Base-by-base conservation (phyloP, 164 flowering plant genomes). In the Tetrastigma voinierianum region DNA sequence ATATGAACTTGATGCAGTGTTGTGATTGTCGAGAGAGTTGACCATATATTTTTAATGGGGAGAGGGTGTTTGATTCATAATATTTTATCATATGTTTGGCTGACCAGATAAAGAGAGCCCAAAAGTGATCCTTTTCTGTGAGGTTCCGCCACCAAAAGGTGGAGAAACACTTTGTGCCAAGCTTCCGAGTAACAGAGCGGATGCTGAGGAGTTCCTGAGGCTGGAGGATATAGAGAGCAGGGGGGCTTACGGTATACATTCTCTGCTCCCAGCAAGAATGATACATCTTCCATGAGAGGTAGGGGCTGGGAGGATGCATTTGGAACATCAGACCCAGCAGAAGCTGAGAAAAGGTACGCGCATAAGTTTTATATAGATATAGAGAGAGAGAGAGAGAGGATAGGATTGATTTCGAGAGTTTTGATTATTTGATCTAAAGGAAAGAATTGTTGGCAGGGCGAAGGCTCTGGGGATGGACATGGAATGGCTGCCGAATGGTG, bases 231-330 rank as follows among this genome's bases (percentile, higher is more conserved):
- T 86, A 62, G 86, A 84, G 44, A n/a, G 46, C 49, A 81, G 80
- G 49, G 90, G 88, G 2, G n/a, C n/a, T 61, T 86, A 44, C 77
- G 69, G 44, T 86, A 86, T 71, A 65, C 85, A 0, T 82, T 84
- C 82, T 79, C 78, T 0, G 83, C 88, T 16, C 78, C 67, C 10
- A 80, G 84, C 70, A 80, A 75, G 12, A 68, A 76, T 40, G 71
- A 82, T 45, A 79, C 81, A 0, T 57, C 80, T 40, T 84, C 90
- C 21, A 82, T 84, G 88, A 81, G 88, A 52, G 90, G 90, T 13
- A 62, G 90, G 64, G 86, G 90, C 51, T 86, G 88, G 90, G 71
- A 86, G 65, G 86, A 82, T 67, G 74, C 90, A 9, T 82, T 86
- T 51, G 82, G 73, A 6, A 82, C 90, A 51, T 74, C 85, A 1